phyloP scores from a whole-genome alignment of 164 flowering plant genomes.

The Magnolia kwangsiensis region DNA sequence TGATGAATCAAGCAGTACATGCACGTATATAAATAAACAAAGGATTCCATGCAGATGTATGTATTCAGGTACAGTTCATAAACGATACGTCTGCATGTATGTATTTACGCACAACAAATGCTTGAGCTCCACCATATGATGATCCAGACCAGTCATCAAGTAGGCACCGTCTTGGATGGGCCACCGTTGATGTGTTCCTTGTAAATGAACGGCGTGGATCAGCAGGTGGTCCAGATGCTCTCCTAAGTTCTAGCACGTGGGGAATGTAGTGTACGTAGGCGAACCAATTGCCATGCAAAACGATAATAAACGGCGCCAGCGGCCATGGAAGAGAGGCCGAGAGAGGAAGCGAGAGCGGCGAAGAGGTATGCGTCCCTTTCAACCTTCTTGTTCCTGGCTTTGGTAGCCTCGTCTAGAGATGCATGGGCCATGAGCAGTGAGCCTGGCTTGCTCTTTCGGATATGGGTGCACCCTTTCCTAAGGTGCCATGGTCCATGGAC shows the following conservation, averaged over 20 bases:
- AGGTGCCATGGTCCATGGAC: background rate
- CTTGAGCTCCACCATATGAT: too few species aligned
- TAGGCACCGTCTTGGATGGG: too few species aligned
- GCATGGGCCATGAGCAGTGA: background rate
- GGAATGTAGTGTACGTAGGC: background rate
- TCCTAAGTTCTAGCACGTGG: too few species aligned
- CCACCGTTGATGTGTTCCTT: too few species aligned
- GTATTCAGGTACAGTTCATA: too few species aligned
- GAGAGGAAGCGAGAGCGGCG: slow-evolving; percentile 72
- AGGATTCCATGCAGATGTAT: too few species aligned
- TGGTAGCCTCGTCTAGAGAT: background rate
- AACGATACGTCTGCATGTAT: too few species aligned
- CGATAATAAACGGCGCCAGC: background rate
- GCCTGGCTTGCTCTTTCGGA: background rate
- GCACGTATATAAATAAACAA: background rate
- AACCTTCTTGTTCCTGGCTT: slow-evolving; percentile 35
- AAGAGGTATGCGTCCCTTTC: slow-evolving; percentile 67
- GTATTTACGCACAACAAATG: too few species aligned
- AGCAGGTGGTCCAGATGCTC: too few species aligned
- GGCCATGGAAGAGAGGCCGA: background rate
- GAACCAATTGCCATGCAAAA: background rate
- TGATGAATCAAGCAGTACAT: background rate
- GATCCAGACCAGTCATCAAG: too few species aligned
- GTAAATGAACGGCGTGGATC: too few species aligned
- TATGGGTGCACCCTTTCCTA: background rate